These are phyloP conservation scores for Nissolia schottii DNA, from an alignment of 306 rosid genomes.

Conservation along the genomic window DNA sequence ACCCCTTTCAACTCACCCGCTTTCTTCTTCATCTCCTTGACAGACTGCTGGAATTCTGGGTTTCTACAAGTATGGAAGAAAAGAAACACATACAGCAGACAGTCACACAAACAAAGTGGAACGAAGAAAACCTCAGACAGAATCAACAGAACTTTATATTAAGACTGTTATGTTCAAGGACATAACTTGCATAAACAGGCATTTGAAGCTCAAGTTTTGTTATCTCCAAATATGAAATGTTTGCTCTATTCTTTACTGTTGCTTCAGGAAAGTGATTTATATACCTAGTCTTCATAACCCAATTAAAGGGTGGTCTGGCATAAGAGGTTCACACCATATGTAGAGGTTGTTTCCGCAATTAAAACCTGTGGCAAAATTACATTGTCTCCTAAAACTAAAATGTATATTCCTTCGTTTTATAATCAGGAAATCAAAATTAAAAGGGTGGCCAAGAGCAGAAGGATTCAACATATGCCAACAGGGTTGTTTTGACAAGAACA, in stretches of 20 bases:
- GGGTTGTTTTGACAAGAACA: too few relatives aligned
- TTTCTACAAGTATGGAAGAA: slow-evolving; percentile 43
- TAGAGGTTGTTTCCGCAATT: not conserved
- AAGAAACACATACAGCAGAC: not conserved
- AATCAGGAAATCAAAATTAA: too few relatives aligned
- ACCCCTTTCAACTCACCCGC: slow-evolving; percentile 76
- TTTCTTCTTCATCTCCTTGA: slow-evolving; percentile 72
- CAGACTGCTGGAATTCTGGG: slow-evolving; percentile 68
- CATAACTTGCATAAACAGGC: not conserved
- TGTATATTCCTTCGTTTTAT: too few relatives aligned
- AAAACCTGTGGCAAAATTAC: not conserved
- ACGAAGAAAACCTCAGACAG: not conserved
- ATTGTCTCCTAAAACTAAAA: too few relatives aligned
- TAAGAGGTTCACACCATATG: not conserved
- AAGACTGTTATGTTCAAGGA: too few relatives aligned
- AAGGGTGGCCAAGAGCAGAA: too few relatives aligned
- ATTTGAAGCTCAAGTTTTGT: not conserved
- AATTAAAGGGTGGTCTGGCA: not conserved
- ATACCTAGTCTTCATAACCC: not conserved
- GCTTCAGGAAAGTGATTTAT: not conserved
- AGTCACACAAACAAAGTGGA: not conserved
- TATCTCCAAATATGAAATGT: not conserved
- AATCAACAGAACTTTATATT: not conserved
- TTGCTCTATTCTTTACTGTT: not conserved
- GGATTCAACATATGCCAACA: too few relatives aligned